Evolutionary conservation across 108 stramenopile species (phyloP).

Genomic region (Cyclostephanos tholiformis): DNA sequence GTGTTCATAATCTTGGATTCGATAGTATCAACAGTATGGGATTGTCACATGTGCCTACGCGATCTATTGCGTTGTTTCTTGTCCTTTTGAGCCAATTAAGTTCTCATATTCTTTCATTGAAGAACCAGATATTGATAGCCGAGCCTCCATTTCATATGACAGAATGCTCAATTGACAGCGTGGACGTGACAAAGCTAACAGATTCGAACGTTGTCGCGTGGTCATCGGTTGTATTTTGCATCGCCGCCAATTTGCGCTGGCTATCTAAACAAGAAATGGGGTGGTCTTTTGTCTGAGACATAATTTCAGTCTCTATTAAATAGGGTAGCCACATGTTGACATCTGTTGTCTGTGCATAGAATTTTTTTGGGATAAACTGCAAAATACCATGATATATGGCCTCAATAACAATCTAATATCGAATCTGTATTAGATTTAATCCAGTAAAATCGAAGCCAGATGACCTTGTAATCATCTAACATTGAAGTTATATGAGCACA

Average conservation of each 20-base stretch:
- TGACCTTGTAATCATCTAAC: no score
- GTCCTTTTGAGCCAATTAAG: slow-evolving; percentile 33
- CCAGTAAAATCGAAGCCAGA: no score
- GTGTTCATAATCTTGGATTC: slow-evolving; percentile 44
- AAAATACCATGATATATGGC: no score
- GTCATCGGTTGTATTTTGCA: slow-evolving; percentile 47
- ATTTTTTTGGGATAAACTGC: no score
- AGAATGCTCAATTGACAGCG: slow-evolving; percentile 21
- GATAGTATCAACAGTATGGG: slow-evolving; percentile 9
- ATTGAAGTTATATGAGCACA: no score
- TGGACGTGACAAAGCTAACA: slow-evolving; percentile 33
- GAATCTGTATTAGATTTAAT: no score
- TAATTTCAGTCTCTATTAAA: no score
- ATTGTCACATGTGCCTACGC: slow-evolving; percentile 16
- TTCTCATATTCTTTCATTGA: slow-evolving; percentile 14
- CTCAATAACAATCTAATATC: no score
- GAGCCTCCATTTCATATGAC: slow-evolving; percentile 34
- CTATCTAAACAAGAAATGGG: not conserved
- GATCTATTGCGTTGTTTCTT: slow-evolving; percentile 26
- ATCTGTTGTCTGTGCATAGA: no score
- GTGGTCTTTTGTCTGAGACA: no score
- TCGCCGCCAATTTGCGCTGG: slow-evolving; percentile 39
- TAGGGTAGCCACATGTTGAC: no score
- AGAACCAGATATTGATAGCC: not conserved
- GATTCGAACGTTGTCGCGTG: slow-evolving; percentile 26